Evolutionary conservation across 257 asterid genomes (phyloP).

Genomic region (Solanum sejunctum): DNA sequence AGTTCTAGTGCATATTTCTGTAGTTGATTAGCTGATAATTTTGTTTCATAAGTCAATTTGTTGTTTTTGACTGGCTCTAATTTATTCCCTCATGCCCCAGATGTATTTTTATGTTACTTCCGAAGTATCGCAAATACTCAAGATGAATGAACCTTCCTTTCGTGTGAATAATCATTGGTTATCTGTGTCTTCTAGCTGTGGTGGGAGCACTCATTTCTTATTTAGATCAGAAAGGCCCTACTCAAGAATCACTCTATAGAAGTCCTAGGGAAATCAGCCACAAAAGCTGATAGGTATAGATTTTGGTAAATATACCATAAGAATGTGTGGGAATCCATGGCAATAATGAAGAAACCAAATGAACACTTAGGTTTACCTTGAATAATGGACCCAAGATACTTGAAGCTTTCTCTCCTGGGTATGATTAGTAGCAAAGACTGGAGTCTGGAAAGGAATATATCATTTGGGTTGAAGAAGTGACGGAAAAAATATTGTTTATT

Average conservation of each 20-base stretch:
- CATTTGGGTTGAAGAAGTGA: not conserved
- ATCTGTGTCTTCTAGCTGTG: not conserved
- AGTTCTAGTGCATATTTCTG: not conserved
- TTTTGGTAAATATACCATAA: not conserved
- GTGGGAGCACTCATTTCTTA: not conserved
- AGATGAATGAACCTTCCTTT: not conserved
- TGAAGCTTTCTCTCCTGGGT: not conserved
- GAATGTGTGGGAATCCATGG: not conserved
- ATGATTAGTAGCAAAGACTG: not conserved
- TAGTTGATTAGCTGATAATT: not conserved
- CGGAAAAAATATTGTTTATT: not conserved
- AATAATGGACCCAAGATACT: not conserved
- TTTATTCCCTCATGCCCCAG: not conserved
- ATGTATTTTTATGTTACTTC: not conserved
- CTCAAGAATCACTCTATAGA: not conserved
- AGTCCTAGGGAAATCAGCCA: not conserved
- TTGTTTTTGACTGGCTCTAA: not conserved
- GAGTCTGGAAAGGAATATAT: not conserved
- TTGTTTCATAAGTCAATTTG: not conserved
- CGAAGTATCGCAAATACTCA: not conserved
- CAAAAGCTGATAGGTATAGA: not conserved
- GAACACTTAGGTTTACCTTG: not conserved
- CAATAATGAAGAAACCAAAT: not conserved
- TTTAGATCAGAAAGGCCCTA: not conserved
- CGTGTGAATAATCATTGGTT: not conserved